Evolutionary conservation across 768 basidiomycete species (phyloP).

Genomic region (Macrolepiota albuminosa): DNA sequence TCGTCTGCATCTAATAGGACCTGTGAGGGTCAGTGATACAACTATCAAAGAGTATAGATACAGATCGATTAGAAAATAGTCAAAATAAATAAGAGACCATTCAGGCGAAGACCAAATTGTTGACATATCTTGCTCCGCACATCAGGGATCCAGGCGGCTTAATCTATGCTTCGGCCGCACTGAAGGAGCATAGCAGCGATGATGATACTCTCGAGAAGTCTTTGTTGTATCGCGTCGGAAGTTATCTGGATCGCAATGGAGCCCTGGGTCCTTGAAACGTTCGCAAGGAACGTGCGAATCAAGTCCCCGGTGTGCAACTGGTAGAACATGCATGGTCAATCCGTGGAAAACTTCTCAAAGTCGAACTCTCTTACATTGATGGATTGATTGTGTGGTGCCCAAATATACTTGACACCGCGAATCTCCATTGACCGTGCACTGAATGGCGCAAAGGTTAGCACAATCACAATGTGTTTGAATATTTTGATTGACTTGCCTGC

Average conservation of each 20-base stretch:
- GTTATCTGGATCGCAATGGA: constrained; percentile 51
- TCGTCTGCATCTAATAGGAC: neutral
- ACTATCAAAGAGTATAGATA: neutral
- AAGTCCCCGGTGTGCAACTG: constrained; percentile 43
- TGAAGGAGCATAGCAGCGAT: constrained; percentile 52
- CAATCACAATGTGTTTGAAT: neutral
- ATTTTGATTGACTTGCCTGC: constrained; percentile 22
- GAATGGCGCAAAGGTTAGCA: neutral
- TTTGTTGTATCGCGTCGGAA: constrained; percentile 47
- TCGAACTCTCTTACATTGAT: constrained; percentile 41
- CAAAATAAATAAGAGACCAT: neutral
- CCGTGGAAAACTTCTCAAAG: neutral
- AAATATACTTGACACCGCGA: constrained; percentile 44
- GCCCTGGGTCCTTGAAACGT: constrained; percentile 41
- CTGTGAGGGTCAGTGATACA: neutral
- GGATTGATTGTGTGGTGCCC: constrained; percentile 49
- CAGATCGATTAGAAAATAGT: neutral
- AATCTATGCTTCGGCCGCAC: constrained; percentile 63
- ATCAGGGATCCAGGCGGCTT: neutral
- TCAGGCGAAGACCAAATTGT: neutral
- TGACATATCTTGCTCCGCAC: neutral
- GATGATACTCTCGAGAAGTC: constrained; percentile 47
- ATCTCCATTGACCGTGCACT: constrained; percentile 50
- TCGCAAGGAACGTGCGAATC: constrained; percentile 37
- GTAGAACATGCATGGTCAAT: neutral